Percentiles rank a stretch among this genome's conserved stretches.
Evolutionary conservation across 2,329 filamentous ascomycete genomes (phyloP).

Genomic region (Calonectria hawksworthii): DNA sequence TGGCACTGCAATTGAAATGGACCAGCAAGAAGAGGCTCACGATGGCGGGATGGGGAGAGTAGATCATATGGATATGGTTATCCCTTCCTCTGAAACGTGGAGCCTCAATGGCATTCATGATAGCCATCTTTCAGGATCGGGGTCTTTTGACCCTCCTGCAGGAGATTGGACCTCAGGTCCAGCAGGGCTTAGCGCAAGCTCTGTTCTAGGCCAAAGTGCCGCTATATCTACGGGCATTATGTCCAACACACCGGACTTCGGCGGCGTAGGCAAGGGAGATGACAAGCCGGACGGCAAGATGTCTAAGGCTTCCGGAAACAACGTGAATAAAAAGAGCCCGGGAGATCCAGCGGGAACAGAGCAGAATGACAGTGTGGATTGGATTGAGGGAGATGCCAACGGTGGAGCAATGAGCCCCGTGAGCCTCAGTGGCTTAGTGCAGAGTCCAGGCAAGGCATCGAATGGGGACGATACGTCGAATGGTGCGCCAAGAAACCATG

Average conservation of each 20-base stretch:
- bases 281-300: background rate
- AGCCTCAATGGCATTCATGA: constrained; percentile 41
- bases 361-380: constrained; percentile 13
- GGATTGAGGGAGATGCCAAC: constrained; percentile 27
- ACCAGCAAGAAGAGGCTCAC: constrained; percentile 33
- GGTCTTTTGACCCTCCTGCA: constrained; percentile 44
- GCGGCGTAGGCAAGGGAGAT: constrained; percentile 28
- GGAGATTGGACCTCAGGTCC: constrained; percentile 46
- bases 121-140: constrained; percentile 26
- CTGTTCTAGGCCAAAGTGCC: constrained; percentile 44
- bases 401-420: constrained; percentile 45
- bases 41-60: constrained; percentile 28
- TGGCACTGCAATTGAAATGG: constrained; percentile 47
- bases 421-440: constrained; percentile 50
- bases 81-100: constrained; percentile 47
- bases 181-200: constrained; percentile 48
- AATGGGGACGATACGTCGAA: constrained; percentile 30
- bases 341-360: constrained; percentile 2
- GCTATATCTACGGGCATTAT: constrained; percentile 44
- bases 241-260: constrained; percentile 35
- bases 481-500: constrained; percentile 49
- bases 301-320: background rate
- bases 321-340: background rate
- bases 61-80: constrained; percentile 45
- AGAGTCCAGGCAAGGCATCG: constrained; percentile 46